Conservation (phyloP, 2,329 filamentous ascomycete species). For the Polytolypa hystricis region DNA sequence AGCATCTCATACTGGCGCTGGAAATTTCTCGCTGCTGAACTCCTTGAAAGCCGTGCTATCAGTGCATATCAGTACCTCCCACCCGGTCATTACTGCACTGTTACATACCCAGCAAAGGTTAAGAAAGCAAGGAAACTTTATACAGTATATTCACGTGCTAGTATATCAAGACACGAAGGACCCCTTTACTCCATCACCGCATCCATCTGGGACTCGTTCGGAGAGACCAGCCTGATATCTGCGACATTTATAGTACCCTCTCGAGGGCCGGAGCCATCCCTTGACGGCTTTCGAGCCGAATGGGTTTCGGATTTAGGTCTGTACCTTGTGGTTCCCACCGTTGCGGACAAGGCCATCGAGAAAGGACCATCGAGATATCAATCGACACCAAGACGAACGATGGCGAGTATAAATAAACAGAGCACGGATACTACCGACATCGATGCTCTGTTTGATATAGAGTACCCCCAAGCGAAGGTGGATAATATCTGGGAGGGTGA, state of each 20-base stretch:
- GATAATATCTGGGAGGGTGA: slow-evolving; percentile 5
- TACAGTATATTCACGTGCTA: slow-evolving; percentile 4
- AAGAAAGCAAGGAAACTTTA: slow-evolving; percentile 2
- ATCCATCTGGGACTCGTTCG: slow-evolving; percentile 6
- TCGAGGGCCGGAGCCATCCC: background rate
- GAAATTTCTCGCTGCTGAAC: slow-evolving; percentile 3
- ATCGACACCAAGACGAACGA: too few relatives aligned
- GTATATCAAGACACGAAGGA: slow-evolving; percentile 1
- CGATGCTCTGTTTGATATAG: slow-evolving; percentile 8
- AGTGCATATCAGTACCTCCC: slow-evolving; percentile 7
- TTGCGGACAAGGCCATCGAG: background rate
- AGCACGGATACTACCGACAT: background rate
- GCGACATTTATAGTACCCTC: slow-evolving; percentile 10
- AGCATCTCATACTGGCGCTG: slow-evolving; percentile 4
- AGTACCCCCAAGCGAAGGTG: slow-evolving; percentile 2
- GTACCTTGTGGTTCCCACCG: slow-evolving; percentile 5
- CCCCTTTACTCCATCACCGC: slow-evolving; percentile 7
- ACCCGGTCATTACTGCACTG: slow-evolving; percentile 4
- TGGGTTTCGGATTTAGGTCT: slow-evolving; percentile 4
- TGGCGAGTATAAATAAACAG: background rate
- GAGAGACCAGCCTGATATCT: slow-evolving; percentile 1
- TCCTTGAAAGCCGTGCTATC: slow-evolving; percentile 5
- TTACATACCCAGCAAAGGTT: slow-evolving; percentile 7
- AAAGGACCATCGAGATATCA: too few relatives aligned
- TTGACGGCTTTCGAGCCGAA: slow-evolving; percentile 3